Evolutionary conservation across 192 early-diverging fungal species (phyloP).

Genomic region (Coemansia sp.): DNA sequence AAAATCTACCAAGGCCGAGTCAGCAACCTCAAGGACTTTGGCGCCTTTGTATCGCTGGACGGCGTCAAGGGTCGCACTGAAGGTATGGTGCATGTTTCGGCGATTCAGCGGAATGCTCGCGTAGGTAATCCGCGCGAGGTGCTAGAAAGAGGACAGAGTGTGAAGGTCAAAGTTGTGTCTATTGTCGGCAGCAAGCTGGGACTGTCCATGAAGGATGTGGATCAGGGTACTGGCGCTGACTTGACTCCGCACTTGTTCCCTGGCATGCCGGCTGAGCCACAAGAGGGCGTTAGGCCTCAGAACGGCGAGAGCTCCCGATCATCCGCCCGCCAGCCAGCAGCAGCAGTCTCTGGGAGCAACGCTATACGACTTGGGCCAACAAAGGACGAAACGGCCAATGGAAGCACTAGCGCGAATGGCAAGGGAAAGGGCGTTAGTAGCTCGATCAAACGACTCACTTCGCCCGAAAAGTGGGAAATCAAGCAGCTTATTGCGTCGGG

Average conservation of each 20-base stretch:
- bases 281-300: not conserved
- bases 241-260: constrained; percentile 80
- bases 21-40: constrained; percentile 88
- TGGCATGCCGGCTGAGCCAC: constrained; percentile 27
- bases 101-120: constrained; percentile 65
- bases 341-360: constrained; percentile 35
- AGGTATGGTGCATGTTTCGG: constrained; percentile 89
- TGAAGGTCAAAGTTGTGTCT: constrained; percentile 96
- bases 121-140: constrained; percentile 85
- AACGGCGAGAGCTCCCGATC: not conserved
- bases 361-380: constrained; percentile 29
- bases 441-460: constrained; percentile 82
- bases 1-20: constrained; percentile 91
- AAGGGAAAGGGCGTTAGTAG: constrained; percentile 19
- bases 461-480: constrained; percentile 95
- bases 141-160: constrained; percentile 76
- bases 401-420: not conserved
- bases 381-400: constrained; percentile 5
- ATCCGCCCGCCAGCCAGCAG: constrained; percentile 4
- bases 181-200: constrained; percentile 79
- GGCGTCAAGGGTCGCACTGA: constrained; percentile 78
- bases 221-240: constrained; percentile 90
- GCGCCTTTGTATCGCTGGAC: constrained; percentile 87
- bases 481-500: constrained; percentile 98
- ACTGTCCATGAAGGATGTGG: constrained; percentile 95